These are phyloP conservation scores for Hyphodiscus sp. DNA, from an alignment of 2,329 filamentous ascomycete species.

Conservation along the genomic window DNA sequence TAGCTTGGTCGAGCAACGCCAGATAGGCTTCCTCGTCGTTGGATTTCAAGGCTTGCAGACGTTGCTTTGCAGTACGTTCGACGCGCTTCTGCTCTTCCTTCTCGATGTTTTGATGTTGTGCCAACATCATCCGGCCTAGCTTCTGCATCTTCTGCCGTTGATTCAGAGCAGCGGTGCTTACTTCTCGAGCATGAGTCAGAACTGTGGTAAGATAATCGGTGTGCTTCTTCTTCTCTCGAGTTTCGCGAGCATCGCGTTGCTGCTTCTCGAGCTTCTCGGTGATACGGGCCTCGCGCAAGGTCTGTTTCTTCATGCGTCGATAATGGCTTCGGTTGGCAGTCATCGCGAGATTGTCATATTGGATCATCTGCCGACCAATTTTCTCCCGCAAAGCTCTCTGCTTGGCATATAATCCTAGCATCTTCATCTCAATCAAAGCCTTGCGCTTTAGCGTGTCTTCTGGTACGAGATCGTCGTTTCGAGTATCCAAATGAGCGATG, in stretches of 20 bases:
- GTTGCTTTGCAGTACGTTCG: slow-evolving; percentile 95
- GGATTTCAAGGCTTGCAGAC: slow-evolving; percentile 96
- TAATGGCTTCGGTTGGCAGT: slow-evolving; percentile 89
- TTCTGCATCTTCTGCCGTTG: slow-evolving; percentile 75
- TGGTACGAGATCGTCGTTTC: slow-evolving; percentile 59
- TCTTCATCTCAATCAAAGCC: slow-evolving; percentile 93
- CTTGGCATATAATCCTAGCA: slow-evolving; percentile 78
- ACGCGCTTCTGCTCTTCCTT: slow-evolving; percentile 99
- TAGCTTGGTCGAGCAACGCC: slow-evolving; percentile 94
- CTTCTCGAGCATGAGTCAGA: slow-evolving; percentile 71
- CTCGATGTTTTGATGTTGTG: slow-evolving; percentile 92
- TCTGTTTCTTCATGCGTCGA: slow-evolving; percentile 95
- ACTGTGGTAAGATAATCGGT: slow-evolving; percentile 86
- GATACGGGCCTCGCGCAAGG: slow-evolving; percentile 86
- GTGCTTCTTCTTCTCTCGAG: slow-evolving; percentile 96
- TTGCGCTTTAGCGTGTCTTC: slow-evolving; percentile 83
- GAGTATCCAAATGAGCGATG: slow-evolving; percentile 77
- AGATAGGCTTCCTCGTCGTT: slow-evolving; percentile 99
- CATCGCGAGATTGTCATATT: slow-evolving; percentile 95
- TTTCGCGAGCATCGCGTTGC: slow-evolving; percentile 91
- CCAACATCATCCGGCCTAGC: slow-evolving; percentile 80
- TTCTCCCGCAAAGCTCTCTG: slow-evolving; percentile 81
- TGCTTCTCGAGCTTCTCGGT: slow-evolving; percentile 99
- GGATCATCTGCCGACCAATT: slow-evolving; percentile 86
- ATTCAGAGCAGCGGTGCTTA: slow-evolving; percentile 58